A percentile compares a stretch with the other conserved stretches of the same genome.
Conservation (phyloP, 1,139 yeast species). For the Saccharomyces pastorianus region DNA sequence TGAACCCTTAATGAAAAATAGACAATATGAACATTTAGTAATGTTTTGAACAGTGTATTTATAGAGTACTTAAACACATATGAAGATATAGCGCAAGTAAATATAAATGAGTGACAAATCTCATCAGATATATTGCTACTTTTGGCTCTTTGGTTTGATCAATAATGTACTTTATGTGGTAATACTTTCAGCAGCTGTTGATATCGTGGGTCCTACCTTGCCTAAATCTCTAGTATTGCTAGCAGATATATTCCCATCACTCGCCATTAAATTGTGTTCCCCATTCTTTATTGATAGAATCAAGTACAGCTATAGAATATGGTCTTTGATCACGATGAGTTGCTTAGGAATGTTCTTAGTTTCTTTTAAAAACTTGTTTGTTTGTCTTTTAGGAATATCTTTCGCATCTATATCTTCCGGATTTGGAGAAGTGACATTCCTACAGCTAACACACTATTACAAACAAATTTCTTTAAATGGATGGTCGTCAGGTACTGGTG, state of each 20-base stretch:
- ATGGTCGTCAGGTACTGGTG: constrained; percentile 95
- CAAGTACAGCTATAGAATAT: constrained; percentile 51
- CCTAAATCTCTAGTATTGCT: constrained; percentile 83
- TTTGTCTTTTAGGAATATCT: constrained; percentile 60
- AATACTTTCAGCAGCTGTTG: constrained; percentile 84
- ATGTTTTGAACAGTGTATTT: not conserved
- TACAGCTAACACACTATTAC: constrained; percentile 73
- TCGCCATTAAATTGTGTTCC: constrained; percentile 58
- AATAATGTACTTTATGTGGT: constrained; percentile 89
- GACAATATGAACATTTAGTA: not conserved
- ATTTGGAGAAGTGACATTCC: constrained; percentile 79
- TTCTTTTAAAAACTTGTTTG: constrained; percentile 35
- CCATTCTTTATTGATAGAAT: constrained; percentile 71
- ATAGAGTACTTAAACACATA: not conserved
- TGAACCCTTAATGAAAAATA: not conserved
- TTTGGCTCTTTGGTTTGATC: constrained; percentile 77
- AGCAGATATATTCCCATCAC: constrained; percentile 83
- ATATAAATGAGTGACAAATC: not conserved
- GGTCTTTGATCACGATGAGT: constrained; percentile 50
- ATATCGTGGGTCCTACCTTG: constrained; percentile 70
- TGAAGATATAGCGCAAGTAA: not conserved
- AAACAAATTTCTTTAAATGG: constrained; percentile 60
- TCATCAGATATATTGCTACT: constrained; percentile 40
- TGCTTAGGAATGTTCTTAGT: constrained; percentile 69
- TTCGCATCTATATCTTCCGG: constrained; percentile 84